Conservation (phyloP, 2,329 filamentous ascomycete species). For the Hymenoscyphus infarciens region DNA sequence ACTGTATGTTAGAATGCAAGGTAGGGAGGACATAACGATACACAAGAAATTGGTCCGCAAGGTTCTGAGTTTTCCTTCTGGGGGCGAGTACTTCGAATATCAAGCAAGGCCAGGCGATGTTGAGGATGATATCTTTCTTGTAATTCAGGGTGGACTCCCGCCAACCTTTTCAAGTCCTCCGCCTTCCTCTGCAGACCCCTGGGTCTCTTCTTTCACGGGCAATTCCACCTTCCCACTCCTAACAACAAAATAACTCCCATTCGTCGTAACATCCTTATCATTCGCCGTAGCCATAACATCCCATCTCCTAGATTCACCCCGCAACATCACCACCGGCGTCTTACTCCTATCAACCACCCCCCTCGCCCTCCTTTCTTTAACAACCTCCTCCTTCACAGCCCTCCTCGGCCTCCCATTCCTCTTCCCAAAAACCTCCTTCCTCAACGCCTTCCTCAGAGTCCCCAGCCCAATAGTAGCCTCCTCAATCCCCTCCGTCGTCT, state of each 20-base stretch:
- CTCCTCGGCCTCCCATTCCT: slow-evolving; percentile 32
- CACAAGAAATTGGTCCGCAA: background rate
- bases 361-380: slow-evolving; percentile 25
- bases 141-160: background rate
- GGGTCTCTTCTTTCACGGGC: background rate
- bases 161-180: background rate
- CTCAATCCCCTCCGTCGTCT: slow-evolving; percentile 54
- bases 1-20: background rate
- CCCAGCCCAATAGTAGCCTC: slow-evolving; percentile 59
- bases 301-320: slow-evolving; percentile 25
- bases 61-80: background rate
- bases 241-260: slow-evolving; percentile 38
- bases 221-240: slow-evolving; percentile 30
- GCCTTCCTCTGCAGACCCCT: too few relatives aligned
- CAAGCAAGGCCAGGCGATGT: background rate
- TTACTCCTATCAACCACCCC: background rate
- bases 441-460: slow-evolving; percentile 47
- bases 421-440: slow-evolving; percentile 59
- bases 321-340: background rate
- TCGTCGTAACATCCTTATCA: slow-evolving; percentile 30
- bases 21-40: background rate
- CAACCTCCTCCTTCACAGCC: slow-evolving; percentile 14
- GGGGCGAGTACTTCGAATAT: background rate
- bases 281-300: slow-evolving; percentile 32
- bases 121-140: background rate